Evolutionary conservation across 1,139 yeast species (phyloP).

Genomic region (Tardiomyces digboiensis): DNA sequence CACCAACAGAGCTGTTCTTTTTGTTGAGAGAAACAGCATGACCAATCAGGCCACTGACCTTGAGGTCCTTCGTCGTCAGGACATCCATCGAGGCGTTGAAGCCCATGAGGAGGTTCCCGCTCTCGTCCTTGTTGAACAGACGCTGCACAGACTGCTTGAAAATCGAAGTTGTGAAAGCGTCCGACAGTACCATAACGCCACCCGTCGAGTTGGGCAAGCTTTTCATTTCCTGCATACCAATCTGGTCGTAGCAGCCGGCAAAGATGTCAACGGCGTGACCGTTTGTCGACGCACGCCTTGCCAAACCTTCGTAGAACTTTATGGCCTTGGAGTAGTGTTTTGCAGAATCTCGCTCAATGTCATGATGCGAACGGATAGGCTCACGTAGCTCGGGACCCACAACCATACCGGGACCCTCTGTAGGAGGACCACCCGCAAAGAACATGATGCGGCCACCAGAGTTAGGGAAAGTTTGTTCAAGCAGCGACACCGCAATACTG

Average conservation of each 20-base stretch:
- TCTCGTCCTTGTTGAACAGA: slow-evolving; percentile 76
- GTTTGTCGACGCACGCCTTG: slow-evolving; percentile 64
- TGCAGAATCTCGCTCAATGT: slow-evolving; percentile 83
- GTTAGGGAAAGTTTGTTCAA: slow-evolving; percentile 82
- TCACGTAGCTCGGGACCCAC: slow-evolving; percentile 89
- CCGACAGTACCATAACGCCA: slow-evolving; percentile 84
- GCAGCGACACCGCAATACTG: slow-evolving; percentile 70
- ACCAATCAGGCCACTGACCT: slow-evolving; percentile 89
- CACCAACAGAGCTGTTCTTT: slow-evolving; percentile 58
- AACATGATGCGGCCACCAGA: slow-evolving; percentile 87
- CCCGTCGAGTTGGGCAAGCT: slow-evolving; percentile 83
- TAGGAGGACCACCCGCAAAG: slow-evolving; percentile 93
- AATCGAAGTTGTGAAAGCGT: slow-evolving; percentile 94
- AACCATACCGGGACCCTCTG: slow-evolving; percentile 91
- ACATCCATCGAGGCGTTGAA: slow-evolving; percentile 65
- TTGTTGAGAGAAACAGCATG: slow-evolving; percentile 69
- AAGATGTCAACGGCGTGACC: slow-evolving; percentile 89
- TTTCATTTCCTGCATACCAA: slow-evolving; percentile 97
- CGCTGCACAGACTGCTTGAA: slow-evolving; percentile 91
- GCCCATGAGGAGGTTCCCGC: slow-evolving; percentile 74
- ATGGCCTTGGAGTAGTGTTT: slow-evolving; percentile 88
- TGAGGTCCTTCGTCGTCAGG: slow-evolving; percentile 80
- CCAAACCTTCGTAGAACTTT: slow-evolving; percentile 73
- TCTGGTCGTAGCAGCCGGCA: slow-evolving; percentile 98
- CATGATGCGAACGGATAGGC: slow-evolving; percentile 96